Evolutionary conservation across 495 filamentous ascomycete genomes (phyloP).

Genomic region (Neurospora hispaniola): DNA sequence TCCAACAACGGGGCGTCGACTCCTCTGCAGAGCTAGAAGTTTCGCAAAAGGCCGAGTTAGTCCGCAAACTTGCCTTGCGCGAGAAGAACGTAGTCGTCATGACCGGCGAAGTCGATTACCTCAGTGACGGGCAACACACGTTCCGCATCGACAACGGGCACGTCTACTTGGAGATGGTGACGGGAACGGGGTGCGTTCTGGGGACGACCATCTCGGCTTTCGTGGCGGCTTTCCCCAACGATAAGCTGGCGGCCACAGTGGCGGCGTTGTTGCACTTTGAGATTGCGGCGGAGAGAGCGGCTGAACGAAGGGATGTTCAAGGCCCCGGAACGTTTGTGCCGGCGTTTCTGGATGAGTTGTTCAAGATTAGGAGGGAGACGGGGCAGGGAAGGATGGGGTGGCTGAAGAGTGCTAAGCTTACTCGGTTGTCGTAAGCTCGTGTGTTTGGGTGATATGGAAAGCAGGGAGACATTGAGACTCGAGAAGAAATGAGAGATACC

Average conservation of each 20-base stretch:
- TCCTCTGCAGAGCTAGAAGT: constrained; percentile 50
- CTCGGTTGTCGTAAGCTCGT: background rate
- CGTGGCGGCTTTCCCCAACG: constrained; percentile 46
- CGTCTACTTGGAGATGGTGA: constrained; percentile 64
- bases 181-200: constrained; percentile 80
- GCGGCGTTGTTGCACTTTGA: constrained; percentile 71
- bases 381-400: constrained; percentile 39
- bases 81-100: constrained; percentile 72
- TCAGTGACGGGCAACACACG: constrained; percentile 62
- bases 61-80: constrained; percentile 51
- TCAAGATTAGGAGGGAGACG: constrained; percentile 40
- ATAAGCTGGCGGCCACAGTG: constrained; percentile 55
- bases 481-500: background rate
- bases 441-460: background rate
- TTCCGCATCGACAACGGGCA: constrained; percentile 69
- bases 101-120: constrained; percentile 69
- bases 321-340: constrained; percentile 87
- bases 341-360: constrained; percentile 67
- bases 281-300: constrained; percentile 74
- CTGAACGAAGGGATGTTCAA: constrained; percentile 44
- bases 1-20: constrained; percentile 85
- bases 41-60: constrained; percentile 42
- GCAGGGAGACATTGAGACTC: background rate
- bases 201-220: constrained; percentile 72
- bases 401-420: constrained; percentile 47